phyloP scores from a whole-genome alignment of 2,329 filamentous ascomycete species.

The Phyllosticta citribraziliensis region DNA sequence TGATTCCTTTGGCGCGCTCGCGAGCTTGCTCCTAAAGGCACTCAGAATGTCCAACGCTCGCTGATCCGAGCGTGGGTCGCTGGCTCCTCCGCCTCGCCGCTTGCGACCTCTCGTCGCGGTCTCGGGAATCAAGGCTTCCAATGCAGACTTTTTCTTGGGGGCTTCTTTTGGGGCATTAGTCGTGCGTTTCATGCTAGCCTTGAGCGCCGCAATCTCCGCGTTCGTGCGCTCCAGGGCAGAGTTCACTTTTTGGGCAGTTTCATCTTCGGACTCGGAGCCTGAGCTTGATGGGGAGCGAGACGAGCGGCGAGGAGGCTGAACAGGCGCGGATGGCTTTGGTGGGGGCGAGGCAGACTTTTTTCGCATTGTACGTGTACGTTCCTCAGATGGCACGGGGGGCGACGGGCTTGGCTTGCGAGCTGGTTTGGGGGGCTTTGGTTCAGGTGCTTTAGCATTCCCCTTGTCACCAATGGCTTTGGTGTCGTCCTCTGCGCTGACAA shows the following conservation, averaged over 20 bases:
- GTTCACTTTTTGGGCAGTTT: conserved; percentile 27
- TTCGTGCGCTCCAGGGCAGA: conserved; percentile 59
- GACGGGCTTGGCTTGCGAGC: not conserved
- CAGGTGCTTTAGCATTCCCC: not conserved
- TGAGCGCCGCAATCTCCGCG: conserved; percentile 69
- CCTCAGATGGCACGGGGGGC: not conserved
- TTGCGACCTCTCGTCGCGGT: conserved; percentile 64
- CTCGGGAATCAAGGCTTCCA: conserved; percentile 66
- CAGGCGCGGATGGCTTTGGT: not conserved
- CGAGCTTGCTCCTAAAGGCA: conserved; percentile 67
- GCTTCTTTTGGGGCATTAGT: conserved; percentile 16
- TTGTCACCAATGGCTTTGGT: conserved; percentile 3
- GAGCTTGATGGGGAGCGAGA: conserved; percentile 5
- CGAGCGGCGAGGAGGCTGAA: not conserved
- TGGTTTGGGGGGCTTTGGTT: not conserved
- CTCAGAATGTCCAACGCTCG: conserved; percentile 59
- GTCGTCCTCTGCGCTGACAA: conserved; percentile 47
- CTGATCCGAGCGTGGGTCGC: conserved; percentile 41
- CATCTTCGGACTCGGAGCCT: conserved; percentile 17
- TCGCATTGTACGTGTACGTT: not conserved
- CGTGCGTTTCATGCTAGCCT: conserved; percentile 69
- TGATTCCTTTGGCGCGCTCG: conserved; percentile 13
- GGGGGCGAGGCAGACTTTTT: conserved; percentile 1
- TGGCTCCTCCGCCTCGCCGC: conserved; percentile 46
- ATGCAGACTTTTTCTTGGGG: conserved; percentile 45